These are phyloP conservation scores for Trypanosoma vivax DNA, from an alignment of 208 protist species.

Conservation along the genomic window DNA sequence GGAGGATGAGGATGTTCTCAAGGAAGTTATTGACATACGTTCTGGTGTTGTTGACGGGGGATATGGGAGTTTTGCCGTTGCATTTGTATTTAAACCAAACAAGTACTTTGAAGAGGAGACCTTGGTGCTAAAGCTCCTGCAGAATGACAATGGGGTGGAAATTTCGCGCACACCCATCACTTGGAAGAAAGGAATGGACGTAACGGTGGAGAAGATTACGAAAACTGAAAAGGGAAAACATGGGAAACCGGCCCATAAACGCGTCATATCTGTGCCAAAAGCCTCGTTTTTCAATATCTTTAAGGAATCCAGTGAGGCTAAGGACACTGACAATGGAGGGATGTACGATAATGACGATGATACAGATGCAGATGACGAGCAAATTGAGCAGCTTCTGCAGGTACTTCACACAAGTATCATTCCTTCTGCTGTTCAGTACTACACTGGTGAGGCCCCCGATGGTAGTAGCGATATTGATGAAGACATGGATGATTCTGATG, in stretches of 20 bases:
- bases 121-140: slow-evolving; percentile 48
- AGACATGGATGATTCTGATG: slow-evolving; percentile 64
- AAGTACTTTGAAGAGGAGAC: slow-evolving; percentile 66
- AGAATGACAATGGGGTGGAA: slow-evolving; percentile 29
- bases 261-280: slow-evolving; percentile 34
- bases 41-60: slow-evolving; percentile 41
- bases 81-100: slow-evolving; percentile 81
- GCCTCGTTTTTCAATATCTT: slow-evolving; percentile 83
- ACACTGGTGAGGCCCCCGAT: slow-evolving; percentile 83
- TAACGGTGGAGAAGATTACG: slow-evolving; percentile 44
- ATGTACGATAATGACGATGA: slow-evolving; percentile 16
- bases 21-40: slow-evolving; percentile 57
- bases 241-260: slow-evolving; percentile 34
- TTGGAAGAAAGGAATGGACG: slow-evolving; percentile 78
- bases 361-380: slow-evolving; percentile 45
- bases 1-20: slow-evolving; percentile 69
- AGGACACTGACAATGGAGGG: slow-evolving; percentile 6
- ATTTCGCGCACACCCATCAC: slow-evolving; percentile 56
- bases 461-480: slow-evolving; percentile 61
- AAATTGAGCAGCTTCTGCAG: slow-evolving; percentile 28
- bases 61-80: slow-evolving; percentile 64
- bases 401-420: slow-evolving; percentile 65
- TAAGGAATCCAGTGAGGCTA: slow-evolving; percentile 21
- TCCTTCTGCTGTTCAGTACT: slow-evolving; percentile 71
- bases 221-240: slow-evolving; percentile 56